Base-by-base conservation (phyloP, 2,329 filamentous ascomycete species). In the Paracoccidioides lutzii region DNA sequence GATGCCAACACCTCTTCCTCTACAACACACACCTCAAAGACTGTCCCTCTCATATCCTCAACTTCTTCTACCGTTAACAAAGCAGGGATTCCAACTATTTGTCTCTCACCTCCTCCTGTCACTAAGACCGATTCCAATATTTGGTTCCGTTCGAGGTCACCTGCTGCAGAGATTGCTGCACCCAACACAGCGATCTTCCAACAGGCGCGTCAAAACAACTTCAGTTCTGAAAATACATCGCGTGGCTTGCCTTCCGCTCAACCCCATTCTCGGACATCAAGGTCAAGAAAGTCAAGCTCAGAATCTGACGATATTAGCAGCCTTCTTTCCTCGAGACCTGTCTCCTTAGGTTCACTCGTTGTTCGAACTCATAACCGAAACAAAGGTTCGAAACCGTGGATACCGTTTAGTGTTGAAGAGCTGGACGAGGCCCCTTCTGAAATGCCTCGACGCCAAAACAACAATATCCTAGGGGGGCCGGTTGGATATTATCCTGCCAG, bases 341-440 rank as follows among this genome's bases (percentile, higher is more conserved):
- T 40, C 41, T 56, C 57, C 4, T n/a, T 55, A 33, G 33, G 50
- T 14, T 52, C 50, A 14, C 42, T 52, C 35, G 50, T 38, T 33
- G 38, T 52, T 33, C 50, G 50, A 43, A 52, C 50, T 15, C 50
- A 52, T 35, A 52, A n/a, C 22, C 57, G 58, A 32, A 61, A 60
- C 40, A 64, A 60, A 59, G 60, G 56, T 6, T 55, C 55, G 5
- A 67, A 59, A 50, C 46, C 54, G 12, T 59, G 55, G 57, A 66
- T 59, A 52, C 55, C 56, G 5, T 53, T 61, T n/a, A 55, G 46
- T 12, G 40, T 56, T 32, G 57, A 56, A 2, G 58, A 41, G n/a
- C 51, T 44, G 15, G 54, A 56, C 14, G 54, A 58, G 3, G 37
- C 33, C 30, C 6, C 50, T 32, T 37, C n/a, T 22, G 46, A 53